phyloP scores from a whole-genome alignment of 768 basidiomycete species.

The Grammothele lineata region DNA sequence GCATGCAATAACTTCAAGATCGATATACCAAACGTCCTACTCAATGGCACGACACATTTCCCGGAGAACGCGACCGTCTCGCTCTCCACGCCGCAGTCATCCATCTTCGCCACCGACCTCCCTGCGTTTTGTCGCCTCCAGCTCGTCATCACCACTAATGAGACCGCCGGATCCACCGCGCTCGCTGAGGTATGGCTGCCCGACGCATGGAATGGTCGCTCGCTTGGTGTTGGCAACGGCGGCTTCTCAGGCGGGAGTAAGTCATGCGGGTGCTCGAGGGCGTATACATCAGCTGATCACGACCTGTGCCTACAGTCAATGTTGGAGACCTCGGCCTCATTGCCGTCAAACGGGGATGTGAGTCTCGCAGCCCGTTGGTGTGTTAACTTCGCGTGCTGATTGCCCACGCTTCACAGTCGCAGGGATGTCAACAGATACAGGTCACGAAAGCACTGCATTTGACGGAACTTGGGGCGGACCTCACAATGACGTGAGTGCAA shows the following conservation, averaged over 20 bases:
- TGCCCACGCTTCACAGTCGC: conserved; percentile 12
- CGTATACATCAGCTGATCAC: not conserved
- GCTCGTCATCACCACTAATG: conserved; percentile 18
- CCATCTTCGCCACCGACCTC: conserved; percentile 13
- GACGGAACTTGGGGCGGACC: conserved; percentile 20
- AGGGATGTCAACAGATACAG: conserved; percentile 22
- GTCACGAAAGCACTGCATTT: conserved; percentile 11
- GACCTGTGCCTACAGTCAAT: conserved; percentile 9
- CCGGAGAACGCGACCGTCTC: conserved; percentile 10
- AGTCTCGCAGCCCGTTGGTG: not conserved
- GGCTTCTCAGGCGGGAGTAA: conserved; percentile 22
- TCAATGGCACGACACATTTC: conserved; percentile 10
- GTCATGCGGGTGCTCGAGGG: not conserved
- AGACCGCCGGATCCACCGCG: conserved; percentile 16
- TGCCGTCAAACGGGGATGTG: conserved; percentile 22
- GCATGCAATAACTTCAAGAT: conserved; percentile 5
- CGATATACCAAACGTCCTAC: not conserved
- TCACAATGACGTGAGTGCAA: conserved; percentile 19
- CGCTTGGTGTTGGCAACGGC: conserved; percentile 24
- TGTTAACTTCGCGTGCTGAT: not conserved
- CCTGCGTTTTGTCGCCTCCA: conserved; percentile 23
- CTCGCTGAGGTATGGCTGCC: conserved; percentile 27
- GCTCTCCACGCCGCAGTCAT: conserved; percentile 12
- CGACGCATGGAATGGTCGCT: conserved; percentile 24
- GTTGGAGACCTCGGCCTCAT: conserved; percentile 20